A percentile compares a stretch with the other conserved stretches of the same genome.
These are phyloP conservation scores for Litsea cubeba DNA, from an alignment of 164 flowering plant genomes.

Conservation along the genomic window DNA sequence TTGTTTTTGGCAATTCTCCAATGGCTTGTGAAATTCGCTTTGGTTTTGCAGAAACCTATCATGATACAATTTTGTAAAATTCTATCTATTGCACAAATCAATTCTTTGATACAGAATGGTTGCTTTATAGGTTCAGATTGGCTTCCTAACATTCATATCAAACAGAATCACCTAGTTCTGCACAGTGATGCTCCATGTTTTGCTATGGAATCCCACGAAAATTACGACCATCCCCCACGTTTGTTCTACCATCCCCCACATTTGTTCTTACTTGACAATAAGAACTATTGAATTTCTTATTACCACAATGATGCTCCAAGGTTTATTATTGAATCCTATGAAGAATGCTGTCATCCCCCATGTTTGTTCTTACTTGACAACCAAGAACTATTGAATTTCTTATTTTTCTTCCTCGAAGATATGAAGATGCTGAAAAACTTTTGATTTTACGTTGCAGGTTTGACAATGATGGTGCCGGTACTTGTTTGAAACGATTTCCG, in stretches of 20 bases:
- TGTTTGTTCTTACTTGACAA: constrained; percentile 78
- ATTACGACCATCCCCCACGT: too few relatives aligned
- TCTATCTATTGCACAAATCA: neutral
- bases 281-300: too few relatives aligned
- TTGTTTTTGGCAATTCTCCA: too few relatives aligned
- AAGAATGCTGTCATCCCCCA: constrained; percentile 83
- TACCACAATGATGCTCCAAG: constrained; percentile 66
- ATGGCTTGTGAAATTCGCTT: too few relatives aligned
- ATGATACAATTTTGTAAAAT: too few relatives aligned
- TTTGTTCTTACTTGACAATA: too few relatives aligned
- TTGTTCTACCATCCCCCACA: too few relatives aligned
- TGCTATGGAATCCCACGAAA: too few relatives aligned
- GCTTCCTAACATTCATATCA: constrained; percentile 55
- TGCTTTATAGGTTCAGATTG: constrained; percentile 76
- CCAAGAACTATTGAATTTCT: constrained; percentile 27
- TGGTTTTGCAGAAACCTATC: neutral
- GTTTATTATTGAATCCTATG: constrained; percentile 80
- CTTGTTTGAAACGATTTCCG: constrained; percentile 17
- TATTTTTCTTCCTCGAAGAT: neutral
- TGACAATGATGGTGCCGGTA: constrained; percentile 14
- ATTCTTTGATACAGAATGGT: constrained; percentile 22
- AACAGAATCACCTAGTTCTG: constrained; percentile 66
- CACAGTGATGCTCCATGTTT: too few relatives aligned
- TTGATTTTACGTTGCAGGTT: neutral
- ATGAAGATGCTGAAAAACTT: too few relatives aligned